A percentile compares a stretch with the other conserved stretches of the same genome.
These are phyloP conservation scores for Cladobotryum protrusum DNA, from an alignment of 2,329 filamentous ascomycete genomes.

Conservation along the genomic window DNA sequence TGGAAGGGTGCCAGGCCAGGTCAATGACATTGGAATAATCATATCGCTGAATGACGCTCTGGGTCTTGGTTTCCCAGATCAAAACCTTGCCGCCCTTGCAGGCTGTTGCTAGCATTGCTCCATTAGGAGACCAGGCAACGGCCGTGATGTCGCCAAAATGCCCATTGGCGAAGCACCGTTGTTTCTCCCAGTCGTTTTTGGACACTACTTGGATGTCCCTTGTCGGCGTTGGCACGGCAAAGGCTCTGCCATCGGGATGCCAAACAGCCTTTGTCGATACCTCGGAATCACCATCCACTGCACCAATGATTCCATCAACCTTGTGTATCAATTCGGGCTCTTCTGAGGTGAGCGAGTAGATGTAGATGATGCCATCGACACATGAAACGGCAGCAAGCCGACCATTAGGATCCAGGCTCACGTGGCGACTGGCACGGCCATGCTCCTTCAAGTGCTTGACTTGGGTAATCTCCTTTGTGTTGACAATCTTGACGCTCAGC, in stretches of 20 bases:
- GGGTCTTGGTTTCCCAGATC: conserved; percentile 86
- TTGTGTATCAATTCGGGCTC: conserved; percentile 76
- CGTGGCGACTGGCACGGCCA: conserved; percentile 79
- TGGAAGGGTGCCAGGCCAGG: conserved; percentile 81
- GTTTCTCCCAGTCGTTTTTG: conserved; percentile 82
- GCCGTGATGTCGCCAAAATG: conserved; percentile 83
- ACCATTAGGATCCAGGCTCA: conserved; percentile 79
- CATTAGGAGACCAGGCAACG: conserved; percentile 90
- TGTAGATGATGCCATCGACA: conserved; percentile 81
- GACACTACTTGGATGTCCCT: conserved; percentile 82
- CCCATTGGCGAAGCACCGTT: conserved; percentile 69
- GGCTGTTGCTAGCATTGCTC: conserved; percentile 71
- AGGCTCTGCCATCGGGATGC: conserved; percentile 92
- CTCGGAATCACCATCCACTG: conserved; percentile 66
- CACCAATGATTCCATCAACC: conserved; percentile 78
- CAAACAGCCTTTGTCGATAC: conserved; percentile 70
- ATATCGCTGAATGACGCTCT: conserved; percentile 70
- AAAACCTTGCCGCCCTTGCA: conserved; percentile 63
- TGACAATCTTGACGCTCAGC: conserved; percentile 82
- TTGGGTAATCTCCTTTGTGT: conserved; percentile 68
- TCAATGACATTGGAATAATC: conserved; percentile 81
- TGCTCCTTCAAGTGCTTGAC: conserved; percentile 79
- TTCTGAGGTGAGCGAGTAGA: conserved; percentile 76
- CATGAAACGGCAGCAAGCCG: conserved; percentile 73
- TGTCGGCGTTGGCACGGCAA: conserved; percentile 76